Evolutionary conservation across 1,284 basidiomycete species (phyloP).

Genomic region (Papiliotrema flavescens): DNA sequence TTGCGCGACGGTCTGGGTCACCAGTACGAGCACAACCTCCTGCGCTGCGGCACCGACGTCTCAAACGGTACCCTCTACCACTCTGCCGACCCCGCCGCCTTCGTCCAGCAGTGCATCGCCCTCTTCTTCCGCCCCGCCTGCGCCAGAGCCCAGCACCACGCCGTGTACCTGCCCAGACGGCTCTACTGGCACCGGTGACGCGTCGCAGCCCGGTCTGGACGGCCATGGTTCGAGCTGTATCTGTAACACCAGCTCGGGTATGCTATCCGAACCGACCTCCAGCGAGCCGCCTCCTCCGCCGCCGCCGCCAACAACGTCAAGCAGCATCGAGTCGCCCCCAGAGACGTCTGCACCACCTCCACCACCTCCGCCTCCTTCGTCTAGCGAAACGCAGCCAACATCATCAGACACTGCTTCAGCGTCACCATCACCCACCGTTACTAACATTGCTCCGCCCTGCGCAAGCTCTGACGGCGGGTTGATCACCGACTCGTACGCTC

Average conservation of each 20-base stretch:
- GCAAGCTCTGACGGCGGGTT: background rate
- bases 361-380: background rate
- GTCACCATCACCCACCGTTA: background rate
- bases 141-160: background rate
- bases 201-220: background rate
- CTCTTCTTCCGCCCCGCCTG: background rate
- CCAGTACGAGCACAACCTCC: slow-evolving; percentile 1
- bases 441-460: background rate
- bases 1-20: slow-evolving; percentile 2
- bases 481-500: background rate
- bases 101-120: background rate
- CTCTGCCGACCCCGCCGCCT: background rate
- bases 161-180: background rate
- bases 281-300: background rate
- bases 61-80: background rate
- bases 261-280: background rate
- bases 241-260: background rate
- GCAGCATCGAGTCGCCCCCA: background rate
- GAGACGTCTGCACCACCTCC: background rate
- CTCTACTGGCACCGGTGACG: background rate
- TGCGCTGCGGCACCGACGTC: background rate
- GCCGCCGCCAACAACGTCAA: background rate
- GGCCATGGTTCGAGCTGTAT: background rate
- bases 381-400: background rate
- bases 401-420: background rate